Evolutionary conservation across 306 rosid species (phyloP).

Genomic region (Ormosia emarginata): DNA sequence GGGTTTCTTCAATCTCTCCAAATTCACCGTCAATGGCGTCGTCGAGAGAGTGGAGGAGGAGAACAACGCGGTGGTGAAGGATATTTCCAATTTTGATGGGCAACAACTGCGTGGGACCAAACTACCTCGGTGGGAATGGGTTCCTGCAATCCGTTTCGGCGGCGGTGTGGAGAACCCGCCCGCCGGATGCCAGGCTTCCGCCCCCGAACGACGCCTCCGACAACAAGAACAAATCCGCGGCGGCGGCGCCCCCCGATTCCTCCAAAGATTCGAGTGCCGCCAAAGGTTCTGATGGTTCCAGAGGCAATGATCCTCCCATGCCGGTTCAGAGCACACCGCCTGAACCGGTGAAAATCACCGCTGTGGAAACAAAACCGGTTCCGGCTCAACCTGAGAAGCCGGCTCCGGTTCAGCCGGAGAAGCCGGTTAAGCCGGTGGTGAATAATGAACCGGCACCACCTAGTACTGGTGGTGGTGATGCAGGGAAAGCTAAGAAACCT

Average conservation of each 20-base stretch:
- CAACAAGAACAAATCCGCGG: slow-evolving; percentile 13
- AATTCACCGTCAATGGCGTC: slow-evolving; percentile 33
- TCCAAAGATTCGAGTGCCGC: slow-evolving; percentile 6
- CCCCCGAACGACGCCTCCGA: slow-evolving; percentile 40
- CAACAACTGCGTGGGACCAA: slow-evolving; percentile 89
- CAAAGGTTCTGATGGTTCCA: neutral
- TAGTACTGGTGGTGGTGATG: slow-evolving; percentile 11
- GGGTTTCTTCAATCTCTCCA: slow-evolving; percentile 31
- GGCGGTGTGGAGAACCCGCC: slow-evolving; percentile 62
- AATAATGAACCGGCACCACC: slow-evolving; percentile 9
- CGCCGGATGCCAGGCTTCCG: slow-evolving; percentile 65
- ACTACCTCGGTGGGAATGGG: slow-evolving; percentile 42
- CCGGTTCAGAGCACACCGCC: slow-evolving; percentile 68
- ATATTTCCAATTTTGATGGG: slow-evolving; percentile 62
- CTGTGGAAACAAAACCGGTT: slow-evolving; percentile 22
- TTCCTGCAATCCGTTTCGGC: slow-evolving; percentile 73
- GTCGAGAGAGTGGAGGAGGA: slow-evolving; percentile 30
- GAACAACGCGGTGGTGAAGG: slow-evolving; percentile 14
- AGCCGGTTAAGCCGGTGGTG: slow-evolving; percentile 18
- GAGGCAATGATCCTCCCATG: slow-evolving; percentile 16
- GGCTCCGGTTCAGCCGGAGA: slow-evolving; percentile 11
- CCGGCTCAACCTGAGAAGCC: slow-evolving; percentile 12
- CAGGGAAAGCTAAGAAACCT: slow-evolving; percentile 44
- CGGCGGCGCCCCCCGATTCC: neutral
- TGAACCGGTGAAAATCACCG: slow-evolving; percentile 44